Base-by-base conservation (phyloP, 2,329 filamentous ascomycete species). In the Pestalotiopsis sp. region DNA sequence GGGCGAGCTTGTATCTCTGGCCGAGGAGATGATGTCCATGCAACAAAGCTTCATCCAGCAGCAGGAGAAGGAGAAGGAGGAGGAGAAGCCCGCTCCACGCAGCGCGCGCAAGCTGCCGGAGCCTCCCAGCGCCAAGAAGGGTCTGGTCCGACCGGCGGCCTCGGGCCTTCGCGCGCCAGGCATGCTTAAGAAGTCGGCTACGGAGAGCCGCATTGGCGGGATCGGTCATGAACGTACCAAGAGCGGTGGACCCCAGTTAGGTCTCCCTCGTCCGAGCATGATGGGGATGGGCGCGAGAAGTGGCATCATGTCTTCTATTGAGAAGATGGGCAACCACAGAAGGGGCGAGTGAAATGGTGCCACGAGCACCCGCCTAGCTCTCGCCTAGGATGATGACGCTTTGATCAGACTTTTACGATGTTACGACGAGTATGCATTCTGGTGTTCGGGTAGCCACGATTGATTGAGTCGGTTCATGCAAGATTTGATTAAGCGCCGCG, bases 1-100 rank as follows among this genome's bases (percentile, higher is more conserved):
- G 84, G 92, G 92, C 66, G 93, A 95, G 81, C 84, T 96, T 52
- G 93, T 96, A 45, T 88, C 90, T 68, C 87, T 94, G 4, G 93
- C 93, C 1, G 93, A 96, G 79, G 93, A 96, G 82, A 92, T 96
- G 90, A 91, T 96, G 81, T 84, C 85, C 65, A 90, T 95, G 81
- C 85, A 84, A 71, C 75, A 90, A 78, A 86, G 82, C 75, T 80
- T 85, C 64, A 80, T 82, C 62, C 73, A 76, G 79, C 36, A 70
- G 68, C 60, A 71, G 9, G 75, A 77, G 61, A 67, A 73, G 69
- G 31, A 36, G 31, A 36, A 36, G 31, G 31, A 36, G 68, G 62
- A 71, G 9, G 75, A 77, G 60, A 67, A 73, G 69, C 64, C 70
- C 49, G 67, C 70, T 17, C 67, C 67, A 67, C 71, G 72, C 45